Base-by-base conservation (phyloP, 257 asterid species). In the Lycium barbarum region DNA sequence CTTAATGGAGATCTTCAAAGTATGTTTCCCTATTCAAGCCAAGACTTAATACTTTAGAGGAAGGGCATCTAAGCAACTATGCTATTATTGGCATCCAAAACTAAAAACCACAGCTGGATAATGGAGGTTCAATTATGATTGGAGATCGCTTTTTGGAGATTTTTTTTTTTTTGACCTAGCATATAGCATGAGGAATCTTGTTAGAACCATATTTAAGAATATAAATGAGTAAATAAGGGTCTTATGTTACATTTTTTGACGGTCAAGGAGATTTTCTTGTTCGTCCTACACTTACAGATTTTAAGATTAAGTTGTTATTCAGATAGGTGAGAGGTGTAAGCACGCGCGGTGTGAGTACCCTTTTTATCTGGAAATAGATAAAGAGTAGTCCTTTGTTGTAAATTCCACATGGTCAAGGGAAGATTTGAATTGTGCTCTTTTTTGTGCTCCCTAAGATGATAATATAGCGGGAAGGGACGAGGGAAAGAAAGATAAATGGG, bases 1-100 rank as follows among this genome's bases (percentile, higher is more conserved):
- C 81, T 49, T 74, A 43, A 22, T 74, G 61, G 81, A n/a, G 80
- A 72, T 45, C 57, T 43, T 72, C 57, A 43, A 70, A 72, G 36
- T 47, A 74, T 62, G 70, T 2, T 47, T 74, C 49, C 81, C 81
- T 47, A 47, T 74, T 74, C 20, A 20, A 49, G 20, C 17, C 59
- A 47, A 20, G 61, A 20, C 22, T 22, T 74, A 49, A 74, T 74
- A 49, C 81, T 20, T 47, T 10, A 12, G 81, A 47, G 81, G 81
- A 49, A 49, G 40, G 43, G 36, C 20, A 49, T 20, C 43, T 47
- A 74, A 47, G 43, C 40, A 74, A 74, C 61, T 47, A 47, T 74
- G 61, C 61, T 74, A 12, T 74, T 49, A 22, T 7, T 74, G 61
- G 43, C 81, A 74, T 49, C 61, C 61, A 6, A 74, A 73, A 74